A percentile compares a stretch with the other conserved stretches of the same genome.
Evolutionary conservation across 164 flowering plant species (phyloP).

Genomic region (Aristolochia contorta): DNA sequence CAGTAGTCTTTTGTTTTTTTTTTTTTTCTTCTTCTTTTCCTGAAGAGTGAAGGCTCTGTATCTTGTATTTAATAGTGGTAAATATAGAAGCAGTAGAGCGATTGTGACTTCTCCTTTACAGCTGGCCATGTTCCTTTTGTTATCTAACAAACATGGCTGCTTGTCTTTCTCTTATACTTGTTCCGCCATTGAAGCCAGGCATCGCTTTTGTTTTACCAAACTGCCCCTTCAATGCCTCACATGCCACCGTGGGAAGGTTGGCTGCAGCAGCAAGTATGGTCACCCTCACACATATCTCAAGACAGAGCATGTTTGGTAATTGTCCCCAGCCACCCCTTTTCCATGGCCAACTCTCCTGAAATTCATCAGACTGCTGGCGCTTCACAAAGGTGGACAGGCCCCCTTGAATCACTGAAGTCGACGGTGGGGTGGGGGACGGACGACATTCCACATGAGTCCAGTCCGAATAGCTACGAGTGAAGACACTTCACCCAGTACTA

Average conservation of each 20-base stretch:
- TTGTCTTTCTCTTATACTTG: neutral
- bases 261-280: no score
- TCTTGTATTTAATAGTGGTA: conserved; percentile 1
- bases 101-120: conserved; percentile 2
- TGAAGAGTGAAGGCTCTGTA: neutral
- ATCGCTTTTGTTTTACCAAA: neutral
- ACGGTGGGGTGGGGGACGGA: no score
- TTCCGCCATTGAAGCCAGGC: neutral
- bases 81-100: conserved; percentile 20
- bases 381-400: no score
- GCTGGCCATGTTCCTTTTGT: conserved; percentile 7
- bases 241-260: neutral
- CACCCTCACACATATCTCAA: neutral
- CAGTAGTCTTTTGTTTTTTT: neutral
- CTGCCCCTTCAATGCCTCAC: neutral
- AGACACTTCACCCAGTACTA: no score
- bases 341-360: no score
- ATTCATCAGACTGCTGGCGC: no score
- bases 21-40: neutral
- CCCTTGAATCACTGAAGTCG: no score
- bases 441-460: no score
- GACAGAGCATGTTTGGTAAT: no score
- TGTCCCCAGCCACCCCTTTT: no score
- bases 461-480: no score
- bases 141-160: neutral